Base-by-base conservation (phyloP, 2,329 filamentous ascomycete species). In the Elsinoe ampelina region DNA sequence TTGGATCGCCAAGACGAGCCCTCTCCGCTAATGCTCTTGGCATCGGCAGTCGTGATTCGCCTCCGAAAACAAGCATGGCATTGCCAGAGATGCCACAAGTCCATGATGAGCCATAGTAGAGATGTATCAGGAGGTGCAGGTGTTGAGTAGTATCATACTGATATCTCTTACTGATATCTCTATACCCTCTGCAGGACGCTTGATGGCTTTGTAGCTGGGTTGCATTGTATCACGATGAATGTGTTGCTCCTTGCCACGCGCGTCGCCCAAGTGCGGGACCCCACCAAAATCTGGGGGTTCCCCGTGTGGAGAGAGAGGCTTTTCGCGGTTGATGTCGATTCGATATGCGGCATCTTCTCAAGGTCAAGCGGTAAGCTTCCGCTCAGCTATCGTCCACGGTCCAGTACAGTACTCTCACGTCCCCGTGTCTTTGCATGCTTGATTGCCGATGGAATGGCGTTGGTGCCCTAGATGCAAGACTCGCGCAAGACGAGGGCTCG, bases 251-350 rank as follows among this genome's bases (percentile, higher is more conserved):
- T n/a, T n/a, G 22, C 22, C 22, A 22, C 22, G 22, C 22, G 22
- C 22, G 22, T 2, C 22, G 22, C 22, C 5, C 22, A n/a, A 26
- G 30, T 52, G 48, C 38, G 34, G 17, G 30, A 48, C 34, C 48
- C 48, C 48, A 19, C 30, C 22, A 36, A 52, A 50, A 52, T 7
- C 30, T 38, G 32, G 48, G 48, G 30, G 12, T 52, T 38, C 48
- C 48, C 48, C 47, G 47, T 51, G 34, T 36, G 34, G 48, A 38
- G 48, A 52, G 32, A 30, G n/a, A 30, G 7, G 48, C 35, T 32
- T n/a, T n/a, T 36, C 15, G 26, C 32, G 48, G 48, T 34, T 52
- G 32, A 26, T 52, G 32, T 22, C 12, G 48, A 20, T 26, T 17
- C 15, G 32, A 39, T 15, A 52, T 22, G 38, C 48, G 48, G 48